Evolutionary conservation across 2,329 filamentous ascomycete species (phyloP).

Genomic region (Aspergillus pseudoglaucus): DNA sequence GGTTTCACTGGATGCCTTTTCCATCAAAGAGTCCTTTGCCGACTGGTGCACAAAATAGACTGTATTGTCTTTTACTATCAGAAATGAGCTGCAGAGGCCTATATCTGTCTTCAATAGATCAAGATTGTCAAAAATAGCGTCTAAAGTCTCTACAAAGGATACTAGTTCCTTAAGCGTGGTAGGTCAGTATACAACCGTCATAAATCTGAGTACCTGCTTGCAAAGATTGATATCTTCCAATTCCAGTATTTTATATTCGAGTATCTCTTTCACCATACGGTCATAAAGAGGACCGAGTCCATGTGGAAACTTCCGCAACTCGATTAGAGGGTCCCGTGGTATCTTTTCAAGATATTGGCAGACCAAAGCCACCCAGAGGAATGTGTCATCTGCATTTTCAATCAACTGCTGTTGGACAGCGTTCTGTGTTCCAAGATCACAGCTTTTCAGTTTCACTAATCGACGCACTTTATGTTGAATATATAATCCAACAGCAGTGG

Average conservation of each 20-base stretch:
- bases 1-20: slow-evolving; percentile 2
- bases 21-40: slow-evolving; percentile 17
- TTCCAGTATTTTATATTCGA: too few relatives aligned
- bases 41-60: slow-evolving; percentile 24
- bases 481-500: too few relatives aligned
- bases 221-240: slow-evolving; percentile 27
- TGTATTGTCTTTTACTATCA: slow-evolving; percentile 10
- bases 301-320: too few relatives aligned
- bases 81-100: slow-evolving; percentile 19
- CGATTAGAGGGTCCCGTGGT: too few relatives aligned
- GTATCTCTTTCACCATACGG: too few relatives aligned
- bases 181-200: slow-evolving; percentile 29
- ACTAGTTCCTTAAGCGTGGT: slow-evolving; percentile 32
- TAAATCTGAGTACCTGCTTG: slow-evolving; percentile 28
- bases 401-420: too few relatives aligned
- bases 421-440: too few relatives aligned
- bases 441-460: too few relatives aligned
- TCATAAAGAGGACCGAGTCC: too few relatives aligned
- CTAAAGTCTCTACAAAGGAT: slow-evolving; percentile 2
- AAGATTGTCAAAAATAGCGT: too few relatives aligned
- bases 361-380: slow-evolving; percentile 36
- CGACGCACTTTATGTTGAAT: too few relatives aligned
- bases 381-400: slow-evolving; percentile 28
- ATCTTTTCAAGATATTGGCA: too few relatives aligned
- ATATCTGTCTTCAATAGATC: slow-evolving; percentile 2